These are phyloP conservation scores for Phytophthora pistaciae DNA, from an alignment of 352 stramenopile genomes.

Conservation along the genomic window DNA sequence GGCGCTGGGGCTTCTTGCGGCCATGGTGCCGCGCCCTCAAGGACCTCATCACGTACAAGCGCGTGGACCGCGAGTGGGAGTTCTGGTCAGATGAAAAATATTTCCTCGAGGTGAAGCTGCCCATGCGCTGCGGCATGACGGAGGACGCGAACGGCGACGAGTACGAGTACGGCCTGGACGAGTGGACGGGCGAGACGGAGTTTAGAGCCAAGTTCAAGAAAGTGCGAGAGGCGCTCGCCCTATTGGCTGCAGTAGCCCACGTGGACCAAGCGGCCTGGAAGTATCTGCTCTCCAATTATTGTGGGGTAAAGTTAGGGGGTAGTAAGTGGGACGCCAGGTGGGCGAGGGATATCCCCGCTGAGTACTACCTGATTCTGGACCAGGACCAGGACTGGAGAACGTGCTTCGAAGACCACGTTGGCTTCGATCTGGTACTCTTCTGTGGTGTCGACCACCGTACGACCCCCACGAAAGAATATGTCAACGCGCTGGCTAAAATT, in stretches of 20 bases:
- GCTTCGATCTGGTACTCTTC: neutral
- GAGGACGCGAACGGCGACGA: neutral
- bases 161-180: neutral
- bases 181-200: neutral
- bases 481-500: constrained; percentile 7
- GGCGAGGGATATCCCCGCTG: neutral
- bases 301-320: neutral
- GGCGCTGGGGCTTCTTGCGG: constrained; percentile 4
- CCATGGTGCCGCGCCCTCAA: constrained; percentile 8
- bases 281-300: neutral
- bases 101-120: neutral
- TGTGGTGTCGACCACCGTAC: constrained; percentile 1
- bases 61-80: neutral
- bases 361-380: constrained; percentile 17
- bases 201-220: constrained; percentile 1
- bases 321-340: neutral
- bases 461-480: neutral
- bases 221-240: constrained; percentile 34
- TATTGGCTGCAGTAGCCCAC: constrained; percentile 31
- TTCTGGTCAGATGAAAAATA: neutral
- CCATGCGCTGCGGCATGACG: neutral
- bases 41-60: constrained; percentile 4
- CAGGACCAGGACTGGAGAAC: constrained; percentile 4
- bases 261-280: constrained; percentile 34
- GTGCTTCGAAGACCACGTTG: neutral